A percentile compares a stretch with the other conserved stretches of the same genome.
Evolutionary conservation across 495 filamentous ascomycete species (phyloP).

Genomic region (Talaromyces ruber): DNA sequence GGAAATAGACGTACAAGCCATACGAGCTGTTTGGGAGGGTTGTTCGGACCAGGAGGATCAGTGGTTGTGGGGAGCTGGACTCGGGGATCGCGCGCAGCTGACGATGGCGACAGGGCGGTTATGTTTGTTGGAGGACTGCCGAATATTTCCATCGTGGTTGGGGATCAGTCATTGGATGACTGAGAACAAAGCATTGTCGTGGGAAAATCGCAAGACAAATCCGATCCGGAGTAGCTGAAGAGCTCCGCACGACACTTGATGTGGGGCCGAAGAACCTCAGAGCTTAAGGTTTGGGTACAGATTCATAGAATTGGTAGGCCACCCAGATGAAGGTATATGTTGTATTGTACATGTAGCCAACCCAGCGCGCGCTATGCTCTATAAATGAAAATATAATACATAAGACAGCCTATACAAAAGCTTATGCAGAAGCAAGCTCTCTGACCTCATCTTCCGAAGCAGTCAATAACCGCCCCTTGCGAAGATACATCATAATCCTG

Average conservation of each 20-base stretch:
- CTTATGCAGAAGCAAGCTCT: not conserved
- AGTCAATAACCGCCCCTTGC: conserved; percentile 9
- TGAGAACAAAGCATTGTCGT: not conserved
- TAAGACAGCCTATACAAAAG: not conserved
- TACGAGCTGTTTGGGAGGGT: conserved; percentile 64
- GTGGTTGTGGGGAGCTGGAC: conserved; percentile 64
- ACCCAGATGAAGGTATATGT: not conserved
- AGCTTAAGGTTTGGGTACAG: no score
- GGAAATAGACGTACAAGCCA: conserved; percentile 58
- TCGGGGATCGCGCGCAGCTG: conserved; percentile 28
- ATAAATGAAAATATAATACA: not conserved
- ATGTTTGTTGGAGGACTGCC: conserved; percentile 14
- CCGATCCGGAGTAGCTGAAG: not conserved
- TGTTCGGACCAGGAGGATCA: conserved; percentile 66
- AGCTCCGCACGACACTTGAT: not conserved
- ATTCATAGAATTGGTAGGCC: no score
- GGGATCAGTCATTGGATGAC: not conserved
- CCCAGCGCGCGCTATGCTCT: not conserved
- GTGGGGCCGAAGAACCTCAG: not conserved
- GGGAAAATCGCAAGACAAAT: not conserved
- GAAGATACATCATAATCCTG: conserved; percentile 35
- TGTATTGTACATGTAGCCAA: not conserved
- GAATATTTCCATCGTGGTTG: conserved; percentile 1
- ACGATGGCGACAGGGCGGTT: conserved; percentile 18
- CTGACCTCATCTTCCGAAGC: not conserved